Evolutionary conservation across 176 grass and related monocot genomes (phyloP), one percentile per base, ranked within the genome.

Genomic region (Paspalum notatum): DNA sequence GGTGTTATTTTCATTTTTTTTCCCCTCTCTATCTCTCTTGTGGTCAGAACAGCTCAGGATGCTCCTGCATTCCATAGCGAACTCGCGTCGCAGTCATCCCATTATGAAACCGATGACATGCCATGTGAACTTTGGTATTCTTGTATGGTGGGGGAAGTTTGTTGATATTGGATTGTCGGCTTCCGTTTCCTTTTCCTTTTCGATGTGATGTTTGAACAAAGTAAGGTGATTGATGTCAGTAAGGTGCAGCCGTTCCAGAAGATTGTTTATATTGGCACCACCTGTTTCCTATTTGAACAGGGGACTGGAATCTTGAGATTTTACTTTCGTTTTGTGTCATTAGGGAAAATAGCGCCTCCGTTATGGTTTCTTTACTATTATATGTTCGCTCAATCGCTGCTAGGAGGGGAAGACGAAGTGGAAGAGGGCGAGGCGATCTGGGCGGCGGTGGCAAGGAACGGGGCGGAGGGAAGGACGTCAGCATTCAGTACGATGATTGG

Each of bases 61-160:
- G 79, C 79, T 82, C 78, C 47, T 85, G 16, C 77, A 54, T 72
- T 67, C 21, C 44, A 22, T 51, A 32, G 37, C 39, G 60, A 60
- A 73, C 78, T 82, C 48, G 45, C 83, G 54, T 90, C 4, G 66
- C 72, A 52, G 78, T 78, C 83, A 78, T 86, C 73, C 43, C 44
- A 73, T 86, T 82, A 74, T 82, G 55, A 78, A 82, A 69, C 9
- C 7, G 72, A 89, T 89, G 88, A 82, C 49, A 68, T 82, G 73
- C 66, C 60, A 61, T 68, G 83, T 25, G 13, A 59, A 77, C 53
- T 78, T 54, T 90, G 49, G 64, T 42, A 85, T 78, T 90, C 48
- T 85, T 90, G 66, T 89, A 59, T 56, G 65, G 49, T 45, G 32
- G 78, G 57, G 78, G 22, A 66, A 46, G 87, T 81, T 25, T 86